Conservation (phyloP, 2,329 filamentous ascomycete species). For the Acrodontium crateriforme region DNA sequence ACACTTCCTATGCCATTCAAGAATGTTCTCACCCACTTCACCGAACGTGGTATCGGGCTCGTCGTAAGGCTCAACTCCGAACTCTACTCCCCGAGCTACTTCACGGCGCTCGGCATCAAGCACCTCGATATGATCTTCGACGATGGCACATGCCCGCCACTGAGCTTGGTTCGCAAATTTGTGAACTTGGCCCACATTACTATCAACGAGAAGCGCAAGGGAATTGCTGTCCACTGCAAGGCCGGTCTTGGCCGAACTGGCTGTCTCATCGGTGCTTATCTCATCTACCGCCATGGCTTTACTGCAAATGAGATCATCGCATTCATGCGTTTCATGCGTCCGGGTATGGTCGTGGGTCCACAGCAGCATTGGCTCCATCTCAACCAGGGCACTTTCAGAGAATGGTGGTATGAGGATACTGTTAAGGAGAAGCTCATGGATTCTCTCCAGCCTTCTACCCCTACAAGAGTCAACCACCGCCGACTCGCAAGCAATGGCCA, state of each 20-base stretch:
- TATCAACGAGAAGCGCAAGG: slow-evolving; percentile 82
- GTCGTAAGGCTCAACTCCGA: slow-evolving; percentile 93
- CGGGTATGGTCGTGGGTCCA: slow-evolving; percentile 95
- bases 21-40: slow-evolving; percentile 85
- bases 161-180: slow-evolving; percentile 84
- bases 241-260: slow-evolving; percentile 90
- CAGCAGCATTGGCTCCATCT: slow-evolving; percentile 98
- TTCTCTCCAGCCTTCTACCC: slow-evolving; percentile 38
- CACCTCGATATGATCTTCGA: slow-evolving; percentile 99
- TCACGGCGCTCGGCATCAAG: slow-evolving; percentile 85
- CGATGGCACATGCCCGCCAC: slow-evolving; percentile 84
- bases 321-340: slow-evolving; percentile 98
- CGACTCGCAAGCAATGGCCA: slow-evolving; percentile 49
- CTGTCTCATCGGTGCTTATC: slow-evolving; percentile 89
- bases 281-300: slow-evolving; percentile 95
- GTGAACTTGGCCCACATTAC: slow-evolving; percentile 89
- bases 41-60: slow-evolving; percentile 73
- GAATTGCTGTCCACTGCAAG: slow-evolving; percentile 97
- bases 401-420: slow-evolving; percentile 79
- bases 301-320: slow-evolving; percentile 75
- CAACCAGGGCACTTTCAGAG: slow-evolving; percentile 92
- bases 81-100: slow-evolving; percentile 93
- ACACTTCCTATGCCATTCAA: slow-evolving; percentile 78
- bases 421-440: slow-evolving; percentile 71
- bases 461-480: slow-evolving; percentile 37